These are phyloP conservation scores for Pascua guehoae DNA, from an alignment of 1,284 basidiomycete genomes.

Conservation along the genomic window DNA sequence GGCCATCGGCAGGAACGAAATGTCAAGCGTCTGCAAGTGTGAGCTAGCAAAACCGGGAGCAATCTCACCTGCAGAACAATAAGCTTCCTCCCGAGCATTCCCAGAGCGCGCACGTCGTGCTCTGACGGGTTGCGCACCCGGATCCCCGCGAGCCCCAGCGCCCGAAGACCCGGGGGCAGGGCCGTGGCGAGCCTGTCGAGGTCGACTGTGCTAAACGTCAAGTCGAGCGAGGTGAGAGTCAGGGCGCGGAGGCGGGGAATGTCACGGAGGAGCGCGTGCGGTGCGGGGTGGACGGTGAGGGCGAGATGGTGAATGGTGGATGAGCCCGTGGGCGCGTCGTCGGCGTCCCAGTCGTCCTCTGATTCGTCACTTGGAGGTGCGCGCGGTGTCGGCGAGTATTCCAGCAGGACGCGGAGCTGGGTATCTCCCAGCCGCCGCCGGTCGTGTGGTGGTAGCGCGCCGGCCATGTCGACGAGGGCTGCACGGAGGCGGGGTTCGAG, in stretches of 20 bases:
- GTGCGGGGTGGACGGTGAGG: conserved; percentile 27
- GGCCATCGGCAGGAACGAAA: conserved; percentile 21
- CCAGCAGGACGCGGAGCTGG: conserved; percentile 21
- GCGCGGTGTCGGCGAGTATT: conserved; percentile 2
- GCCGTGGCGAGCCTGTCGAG: conserved; percentile 23
- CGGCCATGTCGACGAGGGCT: conserved; percentile 19
- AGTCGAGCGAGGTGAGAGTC: conserved; percentile 32
- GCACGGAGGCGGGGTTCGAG: conserved; percentile 31
- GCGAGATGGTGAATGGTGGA: conserved; percentile 24
- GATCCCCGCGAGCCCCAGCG: conserved; percentile 28
- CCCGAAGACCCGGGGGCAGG: conserved; percentile 25
- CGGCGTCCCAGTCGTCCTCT: conserved; percentile 22
- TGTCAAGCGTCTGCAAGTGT: conserved; percentile 27
- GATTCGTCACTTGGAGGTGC: background rate
- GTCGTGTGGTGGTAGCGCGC: conserved; percentile 15
- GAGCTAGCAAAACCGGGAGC: background rate
- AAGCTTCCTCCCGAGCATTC: conserved; percentile 24
- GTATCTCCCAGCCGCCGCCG: conserved; percentile 18
- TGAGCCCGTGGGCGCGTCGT: background rate
- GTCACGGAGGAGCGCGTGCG: conserved; percentile 24
- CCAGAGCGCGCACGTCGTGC: conserved; percentile 17
- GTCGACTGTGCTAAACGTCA: conserved; percentile 29
- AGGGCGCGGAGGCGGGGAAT: conserved; percentile 11
- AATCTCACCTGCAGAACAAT: conserved; percentile 34
- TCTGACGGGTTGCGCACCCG: conserved; percentile 1